A percentile compares a stretch with the other conserved stretches of the same genome.
Evolutionary conservation across 1,284 basidiomycete genomes (phyloP).

Genomic region (Cryptococcus sp.): DNA sequence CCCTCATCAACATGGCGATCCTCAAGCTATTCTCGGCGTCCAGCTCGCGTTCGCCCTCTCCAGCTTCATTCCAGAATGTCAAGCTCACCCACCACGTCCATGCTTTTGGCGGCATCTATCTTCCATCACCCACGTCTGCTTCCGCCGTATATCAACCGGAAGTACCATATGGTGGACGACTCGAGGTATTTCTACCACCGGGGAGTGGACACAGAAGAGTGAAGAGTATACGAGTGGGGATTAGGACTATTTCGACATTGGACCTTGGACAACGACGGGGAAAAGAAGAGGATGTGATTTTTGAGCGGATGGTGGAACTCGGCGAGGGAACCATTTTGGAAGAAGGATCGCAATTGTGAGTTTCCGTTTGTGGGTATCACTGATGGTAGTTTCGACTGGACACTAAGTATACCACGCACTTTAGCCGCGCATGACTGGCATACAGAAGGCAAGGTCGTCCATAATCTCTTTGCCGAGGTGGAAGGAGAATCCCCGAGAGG

Average conservation of each 20-base stretch:
- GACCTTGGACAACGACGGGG: constrained; percentile 22
- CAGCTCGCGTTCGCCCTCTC: background rate
- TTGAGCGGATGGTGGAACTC: constrained; percentile 19
- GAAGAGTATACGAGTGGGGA: constrained; percentile 28
- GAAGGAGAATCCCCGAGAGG: constrained; percentile 14
- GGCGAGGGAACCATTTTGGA: constrained; percentile 8
- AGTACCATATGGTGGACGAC: background rate
- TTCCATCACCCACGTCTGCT: background rate
- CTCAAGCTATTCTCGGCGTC: background rate
- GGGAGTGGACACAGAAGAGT: constrained; percentile 20
- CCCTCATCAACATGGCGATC: background rate
- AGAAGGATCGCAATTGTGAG: constrained; percentile 21
- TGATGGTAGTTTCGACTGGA: background rate
- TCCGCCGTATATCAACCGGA: background rate
- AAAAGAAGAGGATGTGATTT: constrained; percentile 28
- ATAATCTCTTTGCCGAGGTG: constrained; percentile 20
- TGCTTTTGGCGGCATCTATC: background rate
- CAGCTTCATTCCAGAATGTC: background rate
- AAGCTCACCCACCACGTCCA: background rate
- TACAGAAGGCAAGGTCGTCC: constrained; percentile 17
- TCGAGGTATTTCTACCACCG: constrained; percentile 22
- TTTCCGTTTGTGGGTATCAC: background rate
- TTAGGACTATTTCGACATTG: constrained; percentile 17
- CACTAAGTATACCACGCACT: background rate
- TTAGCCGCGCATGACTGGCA: constrained; percentile 24